Evolutionary conservation across 768 basidiomycete species (phyloP), one percentile per base, ranked within the genome.

Genomic region (Ramaria rubella): DNA sequence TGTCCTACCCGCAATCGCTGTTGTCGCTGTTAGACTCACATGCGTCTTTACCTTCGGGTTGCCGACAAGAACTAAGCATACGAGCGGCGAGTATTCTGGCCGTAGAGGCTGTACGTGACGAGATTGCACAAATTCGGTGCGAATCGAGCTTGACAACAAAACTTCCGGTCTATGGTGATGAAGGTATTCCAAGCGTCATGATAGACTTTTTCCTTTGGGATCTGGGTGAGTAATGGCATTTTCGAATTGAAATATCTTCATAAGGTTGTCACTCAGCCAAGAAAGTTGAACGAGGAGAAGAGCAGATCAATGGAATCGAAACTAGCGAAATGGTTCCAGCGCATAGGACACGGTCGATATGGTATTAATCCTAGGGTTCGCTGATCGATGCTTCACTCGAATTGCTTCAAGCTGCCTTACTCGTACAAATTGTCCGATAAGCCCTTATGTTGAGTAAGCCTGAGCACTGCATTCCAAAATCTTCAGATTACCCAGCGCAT

Each of bases 191-290:
- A 65, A 90, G 87, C 60, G 91, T 93, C 44, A 63, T 95, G 59
- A 87, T 92, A 50, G 93, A 96, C 65, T 92, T 96, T 65, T 94
- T 88, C 71, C 70, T 94, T 11, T 95, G 91, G 90, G 91, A 94
- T 67, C 66, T 92, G 58, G 55, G 55, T 49, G 23, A 56, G 55
- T 48, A 2, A n/a, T 24, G 11, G 9, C 33, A 4, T 24, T 46
- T 27, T 6, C 1, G 17, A 24, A 38, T 24, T 4, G 33, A 31
- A 23, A 17, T 33, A n/a, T 36, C 9, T 26, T 48, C 14, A 48
- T 17, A 26, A 48, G 9, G 4, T 31, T 26, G 21, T 17, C 29
- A 14, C 31, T 6, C 31, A 56, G 88, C 86, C 29, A 90, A 91
- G 69, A 77, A 77, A 60, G 71, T 91, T 4, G 89, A 92, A 68